Percentiles rank a stretch among this genome's conserved stretches.
Evolutionary conservation across 176 grass and related monocot species (phyloP).

Genomic region (Oropetium thomaeum): DNA sequence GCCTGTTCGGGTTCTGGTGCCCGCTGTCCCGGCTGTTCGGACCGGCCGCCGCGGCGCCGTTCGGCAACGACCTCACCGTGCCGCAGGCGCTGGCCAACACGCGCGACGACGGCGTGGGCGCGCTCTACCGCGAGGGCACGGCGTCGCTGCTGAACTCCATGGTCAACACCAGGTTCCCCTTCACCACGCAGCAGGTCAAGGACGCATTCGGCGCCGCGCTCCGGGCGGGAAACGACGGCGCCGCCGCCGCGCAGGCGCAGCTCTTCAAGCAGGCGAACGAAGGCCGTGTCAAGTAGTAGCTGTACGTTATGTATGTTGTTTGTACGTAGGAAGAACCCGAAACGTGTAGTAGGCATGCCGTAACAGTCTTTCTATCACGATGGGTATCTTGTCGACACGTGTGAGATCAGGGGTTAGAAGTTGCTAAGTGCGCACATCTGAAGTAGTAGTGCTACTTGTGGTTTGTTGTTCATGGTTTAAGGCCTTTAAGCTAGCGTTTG

Average conservation of each 20-base stretch:
- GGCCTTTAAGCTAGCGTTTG: no score
- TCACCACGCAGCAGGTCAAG: conserved; percentile 65
- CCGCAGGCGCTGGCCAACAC: conserved; percentile 65
- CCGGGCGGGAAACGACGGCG: conserved; percentile 33
- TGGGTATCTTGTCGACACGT: no score
- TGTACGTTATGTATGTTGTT: conserved; percentile 1
- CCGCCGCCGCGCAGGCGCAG: conserved; percentile 53
- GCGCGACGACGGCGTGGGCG: conserved; percentile 61
- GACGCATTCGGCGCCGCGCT: conserved; percentile 55
- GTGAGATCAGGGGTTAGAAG: neutral
- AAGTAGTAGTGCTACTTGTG: no score
- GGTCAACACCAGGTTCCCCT: conserved; percentile 50
- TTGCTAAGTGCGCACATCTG: neutral
- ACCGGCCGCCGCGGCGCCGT: conserved; percentile 39
- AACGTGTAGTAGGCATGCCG: neutral
- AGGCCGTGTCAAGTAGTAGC: conserved; percentile 36
- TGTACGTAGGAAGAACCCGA: no score
- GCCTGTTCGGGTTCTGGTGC: conserved; percentile 71
- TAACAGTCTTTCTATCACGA: no score
- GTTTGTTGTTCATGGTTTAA: neutral
- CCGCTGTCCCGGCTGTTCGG: conserved; percentile 53
- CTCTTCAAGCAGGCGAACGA: conserved; percentile 78
- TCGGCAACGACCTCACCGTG: conserved; percentile 65
- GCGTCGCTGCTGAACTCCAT: conserved; percentile 85
- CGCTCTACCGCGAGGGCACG: conserved; percentile 76